phyloP scores from a whole-genome alignment of 1,284 basidiomycete genomes.

The Moesziomyces parantarcticus region DNA sequence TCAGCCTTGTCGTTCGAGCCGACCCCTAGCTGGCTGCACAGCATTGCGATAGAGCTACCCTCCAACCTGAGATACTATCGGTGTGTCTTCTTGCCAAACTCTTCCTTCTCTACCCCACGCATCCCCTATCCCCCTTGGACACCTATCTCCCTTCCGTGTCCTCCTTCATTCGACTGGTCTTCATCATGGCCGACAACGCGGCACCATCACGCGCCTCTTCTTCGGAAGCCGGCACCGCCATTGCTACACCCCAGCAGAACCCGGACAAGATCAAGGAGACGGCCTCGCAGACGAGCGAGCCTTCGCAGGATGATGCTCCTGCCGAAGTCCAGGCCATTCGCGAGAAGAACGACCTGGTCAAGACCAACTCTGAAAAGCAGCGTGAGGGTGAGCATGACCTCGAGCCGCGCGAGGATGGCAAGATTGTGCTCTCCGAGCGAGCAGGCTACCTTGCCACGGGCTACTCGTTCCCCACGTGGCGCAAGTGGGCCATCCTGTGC shows the following conservation, averaged over 20 bases:
- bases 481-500: slow-evolving; percentile 68
- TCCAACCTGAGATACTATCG: not conserved
- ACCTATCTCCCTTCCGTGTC: not conserved
- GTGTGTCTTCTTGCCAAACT: too few relatives aligned
- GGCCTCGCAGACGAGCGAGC: slow-evolving; percentile 15
- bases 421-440: slow-evolving; percentile 64
- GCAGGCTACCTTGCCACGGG: slow-evolving; percentile 64
- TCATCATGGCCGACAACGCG: slow-evolving; percentile 19
- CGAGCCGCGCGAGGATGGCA: slow-evolving; percentile 56
- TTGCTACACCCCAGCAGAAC: slow-evolving; percentile 10
- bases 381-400: slow-evolving; percentile 45
- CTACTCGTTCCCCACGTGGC: slow-evolving; percentile 61
- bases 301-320: slow-evolving; percentile 5
- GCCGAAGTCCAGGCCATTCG: slow-evolving; percentile 35
- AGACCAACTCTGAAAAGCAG: slow-evolving; percentile 49
- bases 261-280: slow-evolving; percentile 8
- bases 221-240: slow-evolving; percentile 25
- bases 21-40: too few relatives aligned
- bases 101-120: not conserved
- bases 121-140: not conserved
- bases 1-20: not conserved
- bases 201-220: slow-evolving; percentile 16
- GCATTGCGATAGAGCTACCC: not conserved
- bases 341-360: slow-evolving; percentile 41
- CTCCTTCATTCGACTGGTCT: too few relatives aligned